Conservation (phyloP, 768 basidiomycete genomes). For the Ramaria sp. region DNA sequence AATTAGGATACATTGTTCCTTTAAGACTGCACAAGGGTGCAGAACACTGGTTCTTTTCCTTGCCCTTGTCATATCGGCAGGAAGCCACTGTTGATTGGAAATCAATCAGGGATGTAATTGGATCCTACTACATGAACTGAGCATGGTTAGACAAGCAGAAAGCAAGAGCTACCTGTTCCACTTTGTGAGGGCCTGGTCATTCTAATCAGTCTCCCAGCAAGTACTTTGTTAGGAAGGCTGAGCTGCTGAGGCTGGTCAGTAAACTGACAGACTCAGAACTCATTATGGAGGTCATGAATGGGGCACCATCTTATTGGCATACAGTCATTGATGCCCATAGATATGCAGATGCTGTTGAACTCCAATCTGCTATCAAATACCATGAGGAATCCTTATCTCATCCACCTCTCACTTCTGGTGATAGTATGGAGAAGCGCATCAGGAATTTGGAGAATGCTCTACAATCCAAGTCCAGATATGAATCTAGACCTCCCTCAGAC, state of each 20-base stretch:
- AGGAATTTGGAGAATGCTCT: neutral
- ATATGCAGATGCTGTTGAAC: conserved; percentile 4
- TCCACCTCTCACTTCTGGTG: neutral
- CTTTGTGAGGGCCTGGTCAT: conserved; percentile 20
- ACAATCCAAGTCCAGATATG: conserved; percentile 9
- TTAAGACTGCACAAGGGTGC: conserved; percentile 15
- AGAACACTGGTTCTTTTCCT: conserved; percentile 23
- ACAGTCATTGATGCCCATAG: conserved; percentile 12
- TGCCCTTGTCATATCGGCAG: conserved; percentile 7
- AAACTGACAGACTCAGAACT: conserved; percentile 18
- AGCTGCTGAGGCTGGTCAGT: conserved; percentile 14
- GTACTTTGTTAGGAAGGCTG: conserved; percentile 24
- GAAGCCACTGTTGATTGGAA: conserved; percentile 21
- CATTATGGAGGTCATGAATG: conserved; percentile 26
- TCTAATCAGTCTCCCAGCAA: conserved; percentile 22
- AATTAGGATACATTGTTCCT: conserved; percentile 24
- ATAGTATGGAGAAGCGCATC: neutral
- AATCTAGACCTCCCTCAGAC: no score
- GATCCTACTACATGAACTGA: conserved; percentile 24
- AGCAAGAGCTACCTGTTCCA: conserved; percentile 16
- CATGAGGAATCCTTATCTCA: conserved; percentile 11
- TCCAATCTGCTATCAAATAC: conserved; percentile 14
- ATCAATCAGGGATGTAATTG: conserved; percentile 17
- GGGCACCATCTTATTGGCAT: conserved; percentile 22
- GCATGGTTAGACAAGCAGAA: conserved; percentile 21